Conservation (phyloP, 1,284 basidiomycete species). For the Lentinula novae-zelandiae region DNA sequence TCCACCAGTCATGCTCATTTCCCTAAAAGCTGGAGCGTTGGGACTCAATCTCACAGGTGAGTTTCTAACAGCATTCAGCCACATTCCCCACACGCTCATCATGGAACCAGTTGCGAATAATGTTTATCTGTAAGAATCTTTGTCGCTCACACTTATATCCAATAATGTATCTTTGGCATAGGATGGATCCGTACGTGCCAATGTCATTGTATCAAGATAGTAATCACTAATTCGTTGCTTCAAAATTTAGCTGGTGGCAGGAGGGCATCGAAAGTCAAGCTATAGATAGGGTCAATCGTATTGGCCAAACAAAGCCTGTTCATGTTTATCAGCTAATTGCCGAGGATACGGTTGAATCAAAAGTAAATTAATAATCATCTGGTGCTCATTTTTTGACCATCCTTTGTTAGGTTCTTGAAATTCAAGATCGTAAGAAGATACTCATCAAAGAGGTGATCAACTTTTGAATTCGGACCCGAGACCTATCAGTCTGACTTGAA, state of each 20-base stretch:
- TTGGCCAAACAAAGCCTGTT: constrained; percentile 79
- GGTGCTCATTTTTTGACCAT: not conserved
- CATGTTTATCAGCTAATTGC: constrained; percentile 88
- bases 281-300: constrained; percentile 71
- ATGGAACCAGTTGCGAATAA: constrained; percentile 69
- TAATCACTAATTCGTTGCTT: not conserved
- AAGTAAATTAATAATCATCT: constrained; percentile 35
- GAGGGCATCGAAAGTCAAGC: constrained; percentile 84
- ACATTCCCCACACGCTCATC: not conserved
- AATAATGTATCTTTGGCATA: constrained; percentile 24
- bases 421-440: constrained; percentile 77
- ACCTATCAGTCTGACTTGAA: not conserved
- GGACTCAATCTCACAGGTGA: constrained; percentile 78
- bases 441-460: constrained; percentile 62
- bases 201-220: constrained; percentile 5
- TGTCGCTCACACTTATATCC: not conserved
- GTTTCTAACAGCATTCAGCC: not conserved
- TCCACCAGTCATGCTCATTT: constrained; percentile 83
- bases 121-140: constrained; percentile 70
- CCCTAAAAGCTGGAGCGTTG: constrained; percentile 78
- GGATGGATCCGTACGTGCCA: constrained; percentile 79
- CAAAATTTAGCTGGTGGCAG: constrained; percentile 65
- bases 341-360: constrained; percentile 83
- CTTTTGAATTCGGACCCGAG: not conserved
- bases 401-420: constrained; percentile 63